Evolutionary conservation across 2,329 filamentous ascomycete genomes (phyloP).

Genomic region (Emmonsiellopsis sp.): DNA sequence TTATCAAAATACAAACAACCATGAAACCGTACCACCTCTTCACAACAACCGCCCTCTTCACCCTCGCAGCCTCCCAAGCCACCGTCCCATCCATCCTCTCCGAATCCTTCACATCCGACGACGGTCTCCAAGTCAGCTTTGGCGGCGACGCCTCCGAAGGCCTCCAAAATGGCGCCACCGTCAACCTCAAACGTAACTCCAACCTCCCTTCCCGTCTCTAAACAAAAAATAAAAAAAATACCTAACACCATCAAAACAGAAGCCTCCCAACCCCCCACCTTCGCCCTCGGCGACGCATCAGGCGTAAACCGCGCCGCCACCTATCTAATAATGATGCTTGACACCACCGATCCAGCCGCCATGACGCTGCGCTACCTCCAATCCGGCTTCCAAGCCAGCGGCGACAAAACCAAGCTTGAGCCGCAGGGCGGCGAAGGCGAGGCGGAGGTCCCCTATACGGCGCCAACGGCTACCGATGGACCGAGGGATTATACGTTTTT

Average conservation of each 20-base stretch:
- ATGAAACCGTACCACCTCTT: conserved; percentile 1
- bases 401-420: conserved; percentile 9
- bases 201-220: not conserved
- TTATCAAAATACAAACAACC: not conserved
- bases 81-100: conserved; percentile 4
- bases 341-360: conserved; percentile 5
- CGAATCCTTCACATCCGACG: conserved; percentile 1
- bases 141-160: conserved; percentile 10
- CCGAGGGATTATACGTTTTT: conserved; percentile 8
- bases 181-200: conserved; percentile 5
- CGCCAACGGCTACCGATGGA: conserved; percentile 3
- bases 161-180: conserved; percentile 1
- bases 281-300: conserved; percentile 7
- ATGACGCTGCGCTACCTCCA: conserved; percentile 8
- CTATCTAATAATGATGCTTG: conserved; percentile 10
- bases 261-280: conserved; percentile 2
- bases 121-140: conserved; percentile 8
- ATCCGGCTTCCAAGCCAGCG: conserved; percentile 5
- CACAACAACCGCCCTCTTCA: conserved; percentile 4
- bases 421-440: not conserved
- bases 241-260: conserved; percentile 1
- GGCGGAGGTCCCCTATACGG: conserved; percentile 4
- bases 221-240: not conserved
- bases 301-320: conserved; percentile 7
- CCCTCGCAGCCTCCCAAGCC: conserved; percentile 4